phyloP scores from a whole-genome alignment of 495 filamentous ascomycete species.

The Pyrenula massariospora region DNA sequence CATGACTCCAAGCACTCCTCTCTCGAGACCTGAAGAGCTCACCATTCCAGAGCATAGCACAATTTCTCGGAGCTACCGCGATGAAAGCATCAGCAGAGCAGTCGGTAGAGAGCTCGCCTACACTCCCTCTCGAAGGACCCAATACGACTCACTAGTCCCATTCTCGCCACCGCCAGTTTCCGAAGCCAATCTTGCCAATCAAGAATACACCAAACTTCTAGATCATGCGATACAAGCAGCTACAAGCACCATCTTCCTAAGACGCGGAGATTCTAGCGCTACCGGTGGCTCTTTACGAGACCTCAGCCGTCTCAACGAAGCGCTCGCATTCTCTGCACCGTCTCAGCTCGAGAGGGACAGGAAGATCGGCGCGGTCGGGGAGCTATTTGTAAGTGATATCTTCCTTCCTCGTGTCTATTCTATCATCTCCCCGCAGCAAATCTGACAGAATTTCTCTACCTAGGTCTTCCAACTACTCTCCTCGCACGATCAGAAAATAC shows the following conservation, averaged over 20 bases:
- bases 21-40: background rate
- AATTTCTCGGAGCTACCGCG: background rate
- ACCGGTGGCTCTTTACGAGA: constrained; percentile 3
- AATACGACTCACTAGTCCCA: background rate
- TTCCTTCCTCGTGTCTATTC: background rate
- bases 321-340: background rate
- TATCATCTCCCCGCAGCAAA: background rate
- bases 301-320: background rate
- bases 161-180: background rate
- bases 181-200: background rate
- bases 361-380: constrained; percentile 31
- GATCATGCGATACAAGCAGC: constrained; percentile 16
- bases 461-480: constrained; percentile 32
- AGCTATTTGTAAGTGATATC: constrained; percentile 27
- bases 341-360: constrained; percentile 19
- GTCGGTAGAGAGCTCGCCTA: no score
- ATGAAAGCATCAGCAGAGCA: no score
- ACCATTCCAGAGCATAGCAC: background rate
- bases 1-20: background rate
- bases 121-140: no score
- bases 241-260: constrained; percentile 12
- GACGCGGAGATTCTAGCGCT: constrained; percentile 3
- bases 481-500: constrained; percentile 23
- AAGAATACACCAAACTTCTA: constrained; percentile 15
- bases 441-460: background rate